phyloP scores from a whole-genome alignment of 2,329 filamentous ascomycete genomes.

The Claviceps purpurea region DNA sequence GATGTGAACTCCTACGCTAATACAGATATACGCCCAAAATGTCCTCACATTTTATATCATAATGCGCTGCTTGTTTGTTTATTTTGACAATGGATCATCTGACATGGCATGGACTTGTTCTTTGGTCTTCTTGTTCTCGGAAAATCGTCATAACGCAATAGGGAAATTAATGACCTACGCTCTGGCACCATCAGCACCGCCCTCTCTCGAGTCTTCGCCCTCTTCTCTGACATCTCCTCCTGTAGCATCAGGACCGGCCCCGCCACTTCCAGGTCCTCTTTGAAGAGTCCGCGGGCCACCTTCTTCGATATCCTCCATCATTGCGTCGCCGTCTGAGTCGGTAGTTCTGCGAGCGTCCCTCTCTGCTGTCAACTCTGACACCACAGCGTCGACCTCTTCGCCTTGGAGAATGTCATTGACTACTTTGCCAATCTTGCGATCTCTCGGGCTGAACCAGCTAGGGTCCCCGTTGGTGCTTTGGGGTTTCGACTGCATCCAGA shows the following conservation, averaged over 20 bases:
- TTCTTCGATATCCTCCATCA: slow-evolving; percentile 50
- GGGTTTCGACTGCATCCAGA: slow-evolving; percentile 90
- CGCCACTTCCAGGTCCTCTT: slow-evolving; percentile 51
- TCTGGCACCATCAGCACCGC: slow-evolving; percentile 92
- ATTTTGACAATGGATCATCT: slow-evolving; percentile 1
- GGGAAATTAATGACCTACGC: slow-evolving; percentile 65
- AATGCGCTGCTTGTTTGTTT: not conserved
- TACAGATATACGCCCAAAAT: slow-evolving; percentile 15
- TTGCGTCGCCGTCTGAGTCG: slow-evolving; percentile 36
- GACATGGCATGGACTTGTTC: not conserved
- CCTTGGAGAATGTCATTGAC: slow-evolving; percentile 77
- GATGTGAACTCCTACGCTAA: slow-evolving; percentile 13
- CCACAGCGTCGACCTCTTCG: slow-evolving; percentile 65
- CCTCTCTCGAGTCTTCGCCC: slow-evolving; percentile 76
- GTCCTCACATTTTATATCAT: slow-evolving; percentile 5
- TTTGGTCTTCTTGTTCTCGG: slow-evolving; percentile 7
- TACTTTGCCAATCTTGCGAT: slow-evolving; percentile 77
- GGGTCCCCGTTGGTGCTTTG: slow-evolving; percentile 57
- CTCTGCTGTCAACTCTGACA: slow-evolving; percentile 54
- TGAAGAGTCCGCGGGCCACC: slow-evolving; percentile 44
- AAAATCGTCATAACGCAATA: slow-evolving; percentile 15
- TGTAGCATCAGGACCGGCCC: slow-evolving; percentile 74
- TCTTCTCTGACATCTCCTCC: slow-evolving; percentile 87
- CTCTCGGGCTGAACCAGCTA: slow-evolving; percentile 71
- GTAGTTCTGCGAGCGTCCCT: slow-evolving; percentile 33